Evolutionary conservation across 768 basidiomycete species (phyloP), one percentile per base, ranked within the genome.

Genomic region (Leucocoprinus birnbaumii): DNA sequence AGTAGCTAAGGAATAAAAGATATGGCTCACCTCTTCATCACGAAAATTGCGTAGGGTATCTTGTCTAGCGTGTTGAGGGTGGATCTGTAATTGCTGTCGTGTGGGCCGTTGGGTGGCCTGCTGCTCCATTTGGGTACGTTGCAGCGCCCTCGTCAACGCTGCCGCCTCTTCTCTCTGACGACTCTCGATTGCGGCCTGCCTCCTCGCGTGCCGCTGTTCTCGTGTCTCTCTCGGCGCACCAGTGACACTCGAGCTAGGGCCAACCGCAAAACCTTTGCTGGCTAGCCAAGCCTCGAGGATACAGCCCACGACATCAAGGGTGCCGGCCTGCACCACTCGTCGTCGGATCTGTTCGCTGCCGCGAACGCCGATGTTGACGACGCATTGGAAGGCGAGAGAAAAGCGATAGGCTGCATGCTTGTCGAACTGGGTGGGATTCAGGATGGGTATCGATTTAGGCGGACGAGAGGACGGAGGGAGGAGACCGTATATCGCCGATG

Each of bases 301-400:
- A 59, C 91, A 92, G 4, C 93, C 94, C 1, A 97, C 94, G 3
- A 97, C 91, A 60, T 95, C 91, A 24, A 98, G 76, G 0, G 93
- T 92, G 16, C 96, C 94, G 0, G 94, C 94, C 70, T 97, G 92
- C 3, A 98, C 96, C 16, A 98, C 94, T 9, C 94, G 87, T 9
- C 94, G 87, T 42, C 96, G 76, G 63, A 98, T 95, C 18, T 85
- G 84, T 69, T 98, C 94, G 55, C 84, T 89, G n/a, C 96, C 96
- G 26, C 96, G 77, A 0, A 98, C 95, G 35, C 96, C 96, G 63
- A 98, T 93, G 69, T 99, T 98, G 58, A 95, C 94, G 43, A 98
- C 86, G 64, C 93, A 97, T 66, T 98, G 94, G 66, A 99, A 95
- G 1, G 96, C 96, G 55, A 98, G 83, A 0, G 88, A 87, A 66